These are phyloP conservation scores for Gillenia trifoliata DNA, from an alignment of 306 rosid species.

Conservation along the genomic window DNA sequence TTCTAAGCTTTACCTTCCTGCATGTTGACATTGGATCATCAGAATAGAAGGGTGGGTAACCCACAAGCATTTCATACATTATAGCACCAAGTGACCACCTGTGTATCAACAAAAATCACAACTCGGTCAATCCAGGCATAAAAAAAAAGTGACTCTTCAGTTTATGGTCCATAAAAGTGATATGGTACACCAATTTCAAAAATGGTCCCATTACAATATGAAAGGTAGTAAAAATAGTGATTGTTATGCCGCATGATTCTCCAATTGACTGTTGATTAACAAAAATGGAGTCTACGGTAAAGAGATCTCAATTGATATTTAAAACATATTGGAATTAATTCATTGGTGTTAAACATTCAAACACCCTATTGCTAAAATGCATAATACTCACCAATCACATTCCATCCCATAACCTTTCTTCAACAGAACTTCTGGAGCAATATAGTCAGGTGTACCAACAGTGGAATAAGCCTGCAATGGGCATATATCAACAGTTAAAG, in stretches of 20 bases:
- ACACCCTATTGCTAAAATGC: neutral
- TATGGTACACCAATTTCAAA: neutral
- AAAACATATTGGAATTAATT: neutral
- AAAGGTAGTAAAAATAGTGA: neutral
- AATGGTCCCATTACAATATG: neutral
- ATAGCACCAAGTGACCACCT: slow-evolving; percentile 99
- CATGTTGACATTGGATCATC: slow-evolving; percentile 99
- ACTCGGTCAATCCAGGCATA: neutral
- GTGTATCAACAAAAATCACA: slow-evolving; percentile 23
- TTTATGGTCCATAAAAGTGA: neutral
- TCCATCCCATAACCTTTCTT: slow-evolving; percentile 98
- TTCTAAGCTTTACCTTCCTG: slow-evolving; percentile 63
- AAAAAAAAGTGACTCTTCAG: neutral
- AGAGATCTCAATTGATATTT: neutral
- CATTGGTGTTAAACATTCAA: neutral
- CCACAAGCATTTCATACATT: slow-evolving; percentile 98
- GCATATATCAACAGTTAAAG: slow-evolving; percentile 24
- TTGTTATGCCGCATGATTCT: neutral
- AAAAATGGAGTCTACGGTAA: no score
- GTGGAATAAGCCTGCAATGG: slow-evolving; percentile 92
- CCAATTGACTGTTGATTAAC: neutral
- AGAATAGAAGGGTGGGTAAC: slow-evolving; percentile 96
- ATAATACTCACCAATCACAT: slow-evolving; percentile 87
- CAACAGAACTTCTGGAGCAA: slow-evolving; percentile 98
- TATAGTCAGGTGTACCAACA: slow-evolving; percentile 99